A percentile compares a stretch with the other conserved stretches of the same genome.
Conservation (phyloP, 768 basidiomycete species). For the Lentinula aciculospora region DNA sequence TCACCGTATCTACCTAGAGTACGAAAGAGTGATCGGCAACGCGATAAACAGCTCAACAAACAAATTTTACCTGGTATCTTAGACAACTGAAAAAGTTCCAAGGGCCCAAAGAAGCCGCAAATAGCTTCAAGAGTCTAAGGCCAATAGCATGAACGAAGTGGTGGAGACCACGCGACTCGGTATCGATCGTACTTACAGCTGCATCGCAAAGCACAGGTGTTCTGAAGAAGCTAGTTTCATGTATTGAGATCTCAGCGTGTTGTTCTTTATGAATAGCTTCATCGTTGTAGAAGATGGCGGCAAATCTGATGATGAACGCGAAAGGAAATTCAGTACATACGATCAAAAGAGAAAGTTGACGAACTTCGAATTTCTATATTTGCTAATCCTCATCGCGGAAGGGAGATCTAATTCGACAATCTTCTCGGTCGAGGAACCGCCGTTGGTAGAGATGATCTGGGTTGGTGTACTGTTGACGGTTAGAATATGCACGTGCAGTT, state of each 20-base stretch:
- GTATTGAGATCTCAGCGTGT: slow-evolving; percentile 13
- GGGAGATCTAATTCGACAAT: slow-evolving; percentile 45
- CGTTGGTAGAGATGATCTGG: slow-evolving; percentile 21
- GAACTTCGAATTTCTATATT: slow-evolving; percentile 48
- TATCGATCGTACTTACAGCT: slow-evolving; percentile 33
- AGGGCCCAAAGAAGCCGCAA: slow-evolving; percentile 52
- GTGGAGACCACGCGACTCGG: not conserved
- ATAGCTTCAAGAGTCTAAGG: slow-evolving; percentile 47
- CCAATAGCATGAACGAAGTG: not conserved
- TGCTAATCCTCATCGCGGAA: slow-evolving; percentile 56
- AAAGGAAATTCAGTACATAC: not conserved
- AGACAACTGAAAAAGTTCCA: slow-evolving; percentile 50
- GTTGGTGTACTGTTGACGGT: slow-evolving; percentile 28
- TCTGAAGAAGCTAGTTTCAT: slow-evolving; percentile 36
- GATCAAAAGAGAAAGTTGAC: not conserved
- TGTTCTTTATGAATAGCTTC: slow-evolving; percentile 43
- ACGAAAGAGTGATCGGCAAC: not conserved
- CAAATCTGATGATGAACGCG: slow-evolving; percentile 20
- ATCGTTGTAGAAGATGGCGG: slow-evolving; percentile 47
- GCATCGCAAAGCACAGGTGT: slow-evolving; percentile 56
- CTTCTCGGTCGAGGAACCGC: slow-evolving; percentile 15
- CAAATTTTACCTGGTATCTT: slow-evolving; percentile 14
- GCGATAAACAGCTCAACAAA: not conserved
- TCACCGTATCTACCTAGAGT: not conserved
- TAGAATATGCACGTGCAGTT: not conserved